Conservation (phyloP, 352 stramenopile species). For the Phytophthora nicotianae region DNA sequence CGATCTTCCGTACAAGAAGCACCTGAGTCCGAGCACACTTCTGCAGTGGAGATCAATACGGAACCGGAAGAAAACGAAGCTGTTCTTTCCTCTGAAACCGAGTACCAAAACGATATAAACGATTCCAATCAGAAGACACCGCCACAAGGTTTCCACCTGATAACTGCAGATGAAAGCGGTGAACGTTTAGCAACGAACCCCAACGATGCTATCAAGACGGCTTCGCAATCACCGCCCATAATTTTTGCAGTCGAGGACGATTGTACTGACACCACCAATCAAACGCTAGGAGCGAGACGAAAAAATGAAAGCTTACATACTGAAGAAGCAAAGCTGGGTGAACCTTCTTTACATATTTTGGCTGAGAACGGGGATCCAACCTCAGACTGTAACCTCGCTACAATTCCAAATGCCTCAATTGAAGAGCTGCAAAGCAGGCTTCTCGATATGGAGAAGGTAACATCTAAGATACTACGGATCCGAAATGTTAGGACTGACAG, state of each 20-base stretch:
- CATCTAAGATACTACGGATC: not conserved
- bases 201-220: too few relatives aligned
- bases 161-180: not conserved
- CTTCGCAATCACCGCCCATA: not conserved
- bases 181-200: not conserved
- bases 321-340: not conserved
- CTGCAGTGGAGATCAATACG: not conserved
- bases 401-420: not conserved
- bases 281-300: not conserved
- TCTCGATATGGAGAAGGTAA: constrained; percentile 43
- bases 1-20: not conserved
- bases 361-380: not conserved
- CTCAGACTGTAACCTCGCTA: not conserved
- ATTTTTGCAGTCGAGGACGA: not conserved
- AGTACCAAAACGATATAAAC: not conserved
- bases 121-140: not conserved
- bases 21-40: not conserved
- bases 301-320: not conserved
- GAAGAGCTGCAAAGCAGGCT: constrained; percentile 20
- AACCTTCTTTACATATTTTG: not conserved
- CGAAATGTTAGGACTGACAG: constrained; percentile 1
- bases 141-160: not conserved
- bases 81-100: not conserved
- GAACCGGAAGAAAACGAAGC: not conserved
- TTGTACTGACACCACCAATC: not conserved